Base-by-base conservation (phyloP, 331 rosid species). In the Malus hybrid region DNA sequence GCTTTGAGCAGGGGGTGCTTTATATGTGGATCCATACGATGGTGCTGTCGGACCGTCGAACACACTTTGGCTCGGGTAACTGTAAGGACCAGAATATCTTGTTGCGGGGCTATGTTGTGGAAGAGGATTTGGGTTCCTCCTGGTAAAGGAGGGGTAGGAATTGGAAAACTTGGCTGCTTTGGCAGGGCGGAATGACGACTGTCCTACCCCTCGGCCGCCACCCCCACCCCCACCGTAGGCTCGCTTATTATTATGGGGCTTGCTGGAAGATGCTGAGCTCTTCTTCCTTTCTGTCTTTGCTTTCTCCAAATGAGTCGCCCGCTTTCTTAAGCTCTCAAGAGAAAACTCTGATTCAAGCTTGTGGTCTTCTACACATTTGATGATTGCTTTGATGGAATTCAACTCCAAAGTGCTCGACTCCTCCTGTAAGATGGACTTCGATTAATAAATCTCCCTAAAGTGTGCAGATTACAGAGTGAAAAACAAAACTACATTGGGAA, bases 281-380 rank as follows among this genome's bases (percentile, higher is more conserved):
- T 82, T 89, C 76, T 82, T 91, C 83, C 87, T 86, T 29, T 89
- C 97, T 57, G 90, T 75, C 86, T 81, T 89, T 61, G 76, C 75
- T 77, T 79, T 89, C 83, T 88, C 97, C 75, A 89, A 59, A 56
- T 80, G 82, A 59, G 86, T 32, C 24, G 46, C 86, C 36, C 91
- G 83, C 82, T 80, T 91, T 82, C 82, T 85, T 84, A 89, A 52
- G 80, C 67, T 76, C 33, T 88, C 90, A 33, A 89, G 81, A 72
- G 80, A 74, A 66, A 89, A 91, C 71, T 88, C 93, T 33, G 91
- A 85, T 79, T 91, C 93, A 29, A 91, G 89, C 76, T 91, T 91
- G 90, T 85, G 90, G 86, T 91, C 97, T 81, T 91, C 97, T 61
- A 89, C 91, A 66, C 97, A 91, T 86, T 82, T 91, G 80, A 91